Percentiles rank a stretch among this genome's conserved stretches.
Evolutionary conservation across 2,329 filamentous ascomycete genomes (phyloP).

Genomic region (Talaromyces pinophilus): DNA sequence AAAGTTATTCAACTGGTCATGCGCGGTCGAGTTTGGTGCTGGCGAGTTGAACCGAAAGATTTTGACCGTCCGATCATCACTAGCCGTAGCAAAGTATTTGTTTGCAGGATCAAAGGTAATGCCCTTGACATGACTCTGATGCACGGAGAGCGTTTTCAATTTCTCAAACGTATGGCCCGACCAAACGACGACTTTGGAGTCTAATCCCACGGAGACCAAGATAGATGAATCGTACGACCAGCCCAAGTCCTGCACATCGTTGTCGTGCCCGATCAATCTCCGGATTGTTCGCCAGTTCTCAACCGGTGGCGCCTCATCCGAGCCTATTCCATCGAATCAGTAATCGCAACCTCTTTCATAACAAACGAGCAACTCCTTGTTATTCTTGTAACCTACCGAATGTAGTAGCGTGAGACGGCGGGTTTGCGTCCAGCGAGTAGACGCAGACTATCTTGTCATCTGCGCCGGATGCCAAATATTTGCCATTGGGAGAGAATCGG

Average conservation of each 20-base stretch:
- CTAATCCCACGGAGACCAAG: slow-evolving; percentile 89
- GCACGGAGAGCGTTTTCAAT: slow-evolving; percentile 86
- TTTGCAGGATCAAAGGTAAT: slow-evolving; percentile 98
- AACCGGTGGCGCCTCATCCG: slow-evolving; percentile 85
- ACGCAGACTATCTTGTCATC: slow-evolving; percentile 99
- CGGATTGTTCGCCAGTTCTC: slow-evolving; percentile 98
- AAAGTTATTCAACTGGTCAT: slow-evolving; percentile 97
- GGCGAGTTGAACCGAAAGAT: slow-evolving; percentile 94
- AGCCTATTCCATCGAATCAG: slow-evolving; percentile 52
- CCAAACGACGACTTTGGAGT: slow-evolving; percentile 98
- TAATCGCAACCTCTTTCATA: background rate
- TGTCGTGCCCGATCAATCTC: slow-evolving; percentile 92
- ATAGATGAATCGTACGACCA: slow-evolving; percentile 97
- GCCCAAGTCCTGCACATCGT: slow-evolving; percentile 95
- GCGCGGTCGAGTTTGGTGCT: slow-evolving; percentile 83
- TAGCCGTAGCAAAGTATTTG: slow-evolving; percentile 98
- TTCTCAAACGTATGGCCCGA: slow-evolving; percentile 98
- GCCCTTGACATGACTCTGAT: slow-evolving; percentile 97
- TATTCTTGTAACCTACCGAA: slow-evolving; percentile 62
- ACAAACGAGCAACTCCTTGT: slow-evolving; percentile 10
- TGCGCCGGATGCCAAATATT: slow-evolving; percentile 93
- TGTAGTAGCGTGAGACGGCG: slow-evolving; percentile 72
- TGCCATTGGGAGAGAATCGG: slow-evolving; percentile 91
- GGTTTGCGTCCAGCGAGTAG: slow-evolving; percentile 82
- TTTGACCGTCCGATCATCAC: slow-evolving; percentile 94